Base-by-base conservation (phyloP, 495 filamentous ascomycete species). In the Penicillium malachiteum region DNA sequence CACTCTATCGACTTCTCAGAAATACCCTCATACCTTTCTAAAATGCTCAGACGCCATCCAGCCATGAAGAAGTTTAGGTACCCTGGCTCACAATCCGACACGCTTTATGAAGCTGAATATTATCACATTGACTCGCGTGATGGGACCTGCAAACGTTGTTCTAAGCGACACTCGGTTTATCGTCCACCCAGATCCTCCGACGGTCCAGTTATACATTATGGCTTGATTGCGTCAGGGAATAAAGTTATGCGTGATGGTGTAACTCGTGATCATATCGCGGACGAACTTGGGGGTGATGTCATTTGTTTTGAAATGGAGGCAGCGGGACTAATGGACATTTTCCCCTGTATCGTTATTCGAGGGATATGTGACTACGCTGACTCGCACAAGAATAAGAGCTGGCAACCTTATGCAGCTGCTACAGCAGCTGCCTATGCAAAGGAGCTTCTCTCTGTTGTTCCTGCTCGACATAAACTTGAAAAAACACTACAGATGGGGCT, bases 331-430 rank as follows among this genome's bases (percentile, higher is more conserved):
- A 41, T 55, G 52, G 46, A 54, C 11, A 12, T 42, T 3, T 55
- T 55, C 21, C 52, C 52, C 1, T 55, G 52, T 17, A 17, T 55
- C 8, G 45, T 48, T n/a, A 42, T 70, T 10, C 52, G 62, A 21
- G 65, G 67, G 1, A 59, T 70, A 10, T 66, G 62, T 30, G 65
- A 70, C 42, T 68, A 66, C 50, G 37, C 62, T 9, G 67, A 70
- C 49, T 60, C 62, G 14, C 60, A 60, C 32, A 70, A 68, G 48
- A 62, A 68, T 21, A 57, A 66, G 14, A 34, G 37, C 7, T 70
- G 63, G 67, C 65, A 70, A 42, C 31, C 34, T 16, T 66, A 68
- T 50, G 67, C 65, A 1, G 67, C 65, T 12, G 57, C 60, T 14
- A 52, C 47, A 0, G 63, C 67, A 14, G 67, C 65, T 4, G 52